Base-by-base conservation (phyloP, 371 early-diverging fungal genomes). In the Mucor circinelloides region DNA sequence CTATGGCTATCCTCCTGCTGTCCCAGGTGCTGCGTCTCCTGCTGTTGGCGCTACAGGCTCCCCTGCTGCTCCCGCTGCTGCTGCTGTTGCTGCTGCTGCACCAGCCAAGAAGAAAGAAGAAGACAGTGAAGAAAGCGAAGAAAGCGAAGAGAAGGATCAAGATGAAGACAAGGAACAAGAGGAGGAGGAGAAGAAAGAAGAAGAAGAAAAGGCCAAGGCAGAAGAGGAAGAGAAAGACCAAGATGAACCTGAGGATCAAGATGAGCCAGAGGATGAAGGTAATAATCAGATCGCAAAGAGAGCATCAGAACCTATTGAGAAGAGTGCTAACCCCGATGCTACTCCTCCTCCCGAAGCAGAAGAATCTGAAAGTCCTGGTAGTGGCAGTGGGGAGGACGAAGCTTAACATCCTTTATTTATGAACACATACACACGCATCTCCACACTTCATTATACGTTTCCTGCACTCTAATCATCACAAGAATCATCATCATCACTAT, bases 161-260 rank as follows among this genome's bases (percentile, higher is more conserved):
- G 62, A 58, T 0, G 17, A 65, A 30, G 61, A 65, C 7, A 31
- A 62, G 42, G 58, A 61, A n/a, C 54, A 60, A 36, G 42, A 62
- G 2, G 32, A 52, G 2, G 60, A 60, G 52, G 60, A 30, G 54
- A 64, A 30, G 38, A 59, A 64, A 23, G 62, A 64, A 30, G 38
- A 60, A 3, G 58, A 58, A 48, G 55, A 66, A 19, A 8, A 36
- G 12, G 48, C 36, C 25, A 38, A 50, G 30, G 32, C 42, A 2
- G 55, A 68, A 19, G 64, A 64, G 31, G 52, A 62, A 42, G 60
- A 67, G 15, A 27, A 69, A 36, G 57, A 64, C 6, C 60, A 60
- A 44, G 61, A 67, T 19, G 61, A 67, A 25, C 44, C 23, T 19
- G 28, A 63, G 27, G 28, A 55, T 58, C 8, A 60, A 15, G 38